These are phyloP conservation scores for Parascedosporium putredinis DNA, from an alignment of 2,329 filamentous ascomycete species.

Conservation along the genomic window DNA sequence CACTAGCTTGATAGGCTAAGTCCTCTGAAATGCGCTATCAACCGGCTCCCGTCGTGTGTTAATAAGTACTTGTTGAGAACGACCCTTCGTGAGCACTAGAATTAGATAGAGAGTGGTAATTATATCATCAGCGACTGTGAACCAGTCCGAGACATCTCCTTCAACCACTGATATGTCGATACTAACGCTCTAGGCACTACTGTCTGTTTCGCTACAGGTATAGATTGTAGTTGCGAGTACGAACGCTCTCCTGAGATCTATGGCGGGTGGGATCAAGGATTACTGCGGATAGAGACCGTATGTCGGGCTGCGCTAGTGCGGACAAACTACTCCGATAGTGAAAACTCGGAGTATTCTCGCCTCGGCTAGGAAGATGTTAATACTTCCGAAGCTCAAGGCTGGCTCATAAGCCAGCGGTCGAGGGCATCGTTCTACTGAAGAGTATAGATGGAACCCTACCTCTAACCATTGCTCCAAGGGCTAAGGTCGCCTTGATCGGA, in stretches of 20 bases:
- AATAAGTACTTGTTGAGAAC: constrained; percentile 51
- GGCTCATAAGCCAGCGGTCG: constrained; percentile 41
- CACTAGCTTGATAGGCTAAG: no score
- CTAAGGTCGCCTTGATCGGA: constrained; percentile 19
- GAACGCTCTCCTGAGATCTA: constrained; percentile 17
- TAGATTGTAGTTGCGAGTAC: constrained; percentile 22
- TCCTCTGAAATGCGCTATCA: no score
- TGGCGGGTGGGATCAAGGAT: constrained; percentile 20
- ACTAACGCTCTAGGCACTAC: constrained; percentile 24
- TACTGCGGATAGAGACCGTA: constrained; percentile 18
- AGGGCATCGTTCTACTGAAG: constrained; percentile 40
- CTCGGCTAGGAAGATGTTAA: constrained; percentile 46
- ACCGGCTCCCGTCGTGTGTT: constrained; percentile 55
- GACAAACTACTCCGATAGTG: constrained; percentile 47
- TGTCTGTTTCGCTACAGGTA: constrained; percentile 23
- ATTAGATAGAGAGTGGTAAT: constrained; percentile 49
- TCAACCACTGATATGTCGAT: constrained; percentile 26
- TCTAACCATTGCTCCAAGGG: constrained; percentile 17
- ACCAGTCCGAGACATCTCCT: constrained; percentile 47
- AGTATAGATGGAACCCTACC: constrained; percentile 42
- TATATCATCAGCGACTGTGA: constrained; percentile 58
- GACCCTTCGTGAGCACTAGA: constrained; percentile 56
- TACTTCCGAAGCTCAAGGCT: constrained; percentile 40
- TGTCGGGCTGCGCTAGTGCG: constrained; percentile 41
- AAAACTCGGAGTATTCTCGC: constrained; percentile 26